Base-by-base conservation (phyloP, 1,284 basidiomycete genomes). In the Mrakiaceae sp. region DNA sequence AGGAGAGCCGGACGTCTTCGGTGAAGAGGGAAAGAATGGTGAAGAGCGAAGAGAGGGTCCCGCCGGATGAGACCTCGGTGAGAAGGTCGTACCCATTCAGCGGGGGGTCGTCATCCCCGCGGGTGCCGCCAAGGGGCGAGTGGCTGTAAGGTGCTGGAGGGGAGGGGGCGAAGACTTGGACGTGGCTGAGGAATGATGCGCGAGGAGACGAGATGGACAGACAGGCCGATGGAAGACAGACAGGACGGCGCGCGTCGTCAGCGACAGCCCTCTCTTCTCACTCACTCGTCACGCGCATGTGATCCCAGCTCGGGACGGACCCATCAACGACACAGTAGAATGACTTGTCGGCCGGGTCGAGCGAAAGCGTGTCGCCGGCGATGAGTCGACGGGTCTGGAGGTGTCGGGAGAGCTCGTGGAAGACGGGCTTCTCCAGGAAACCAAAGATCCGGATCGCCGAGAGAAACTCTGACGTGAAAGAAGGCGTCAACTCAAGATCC, bases 291-390 rank as follows among this genome's bases (percentile, higher is more conserved):
- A 58, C 40, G 3, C 27, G 7, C 12, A 10, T 44, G 46, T 14
- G 42, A 59, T 12, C 40, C 10, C 10, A 52, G 10, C 5, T 11
- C 39, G 48, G 77, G n/a, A 79, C 79, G 56, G 72, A 87, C 5
- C 93, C 93, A 74, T 96, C 93, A 27, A 97, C 87, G 42, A 97
- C 93, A 73, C 91, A 95, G 76, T 95, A 97, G 75, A 97, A 97
- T 67, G 87, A 91, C 71, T 89, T 89, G 76, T 94, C 90, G 70
- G 90, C 74, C 50, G 76, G 84, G 70, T 95, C 89, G 5, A 97
- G 81, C n/a, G 87, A 87, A 67, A 94, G 81, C 60, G 87, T 90
- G 74, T 96, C 86, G 62, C 93, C 93, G 1, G 93, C 94, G 62
- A 95, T 88, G 43, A 97, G 79, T 16, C 92, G 80, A 68, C 90